These are phyloP conservation scores for Trichophyton mentagrophytes DNA, from an alignment of 2,329 filamentous ascomycete genomes.

Conservation along the genomic window DNA sequence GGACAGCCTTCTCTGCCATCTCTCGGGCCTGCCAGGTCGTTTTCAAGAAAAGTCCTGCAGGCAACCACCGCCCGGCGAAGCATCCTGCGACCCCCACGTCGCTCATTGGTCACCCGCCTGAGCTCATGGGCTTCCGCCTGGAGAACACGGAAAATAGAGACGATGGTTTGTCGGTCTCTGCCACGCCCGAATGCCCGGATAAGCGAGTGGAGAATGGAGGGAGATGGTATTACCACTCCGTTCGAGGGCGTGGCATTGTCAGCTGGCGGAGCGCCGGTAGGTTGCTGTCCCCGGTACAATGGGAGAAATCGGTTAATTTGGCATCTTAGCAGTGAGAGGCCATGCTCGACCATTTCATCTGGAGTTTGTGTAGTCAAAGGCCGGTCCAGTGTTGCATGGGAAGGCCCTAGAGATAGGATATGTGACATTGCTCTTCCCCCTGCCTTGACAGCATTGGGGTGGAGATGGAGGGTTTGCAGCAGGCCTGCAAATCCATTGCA, in stretches of 20 bases:
- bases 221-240: slow-evolving; percentile 17
- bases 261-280: background rate
- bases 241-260: background rate
- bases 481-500: slow-evolving; percentile 5
- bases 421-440: background rate
- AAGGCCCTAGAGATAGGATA: background rate
- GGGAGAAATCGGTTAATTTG: background rate
- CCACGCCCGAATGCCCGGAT: slow-evolving; percentile 30
- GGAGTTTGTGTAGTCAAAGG: background rate
- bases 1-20: background rate
- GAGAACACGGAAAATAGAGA: slow-evolving; percentile 32
- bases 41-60: slow-evolving; percentile 29
- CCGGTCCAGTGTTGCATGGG: background rate
- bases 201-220: slow-evolving; percentile 30
- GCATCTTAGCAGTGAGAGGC: background rate
- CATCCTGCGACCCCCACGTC: slow-evolving; percentile 25
- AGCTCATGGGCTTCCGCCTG: slow-evolving; percentile 31
- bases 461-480: background rate
- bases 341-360: background rate
- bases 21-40: slow-evolving; percentile 16
- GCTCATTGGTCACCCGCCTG: slow-evolving; percentile 24
- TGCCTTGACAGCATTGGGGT: background rate
- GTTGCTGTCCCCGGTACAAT: background rate
- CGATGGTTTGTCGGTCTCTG: slow-evolving; percentile 28
- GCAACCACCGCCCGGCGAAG: slow-evolving; percentile 31